Evolutionary conservation across 352 stramenopile species (phyloP), one percentile per base, ranked within the genome.

Genomic region (Globisporangium irregulare): DNA sequence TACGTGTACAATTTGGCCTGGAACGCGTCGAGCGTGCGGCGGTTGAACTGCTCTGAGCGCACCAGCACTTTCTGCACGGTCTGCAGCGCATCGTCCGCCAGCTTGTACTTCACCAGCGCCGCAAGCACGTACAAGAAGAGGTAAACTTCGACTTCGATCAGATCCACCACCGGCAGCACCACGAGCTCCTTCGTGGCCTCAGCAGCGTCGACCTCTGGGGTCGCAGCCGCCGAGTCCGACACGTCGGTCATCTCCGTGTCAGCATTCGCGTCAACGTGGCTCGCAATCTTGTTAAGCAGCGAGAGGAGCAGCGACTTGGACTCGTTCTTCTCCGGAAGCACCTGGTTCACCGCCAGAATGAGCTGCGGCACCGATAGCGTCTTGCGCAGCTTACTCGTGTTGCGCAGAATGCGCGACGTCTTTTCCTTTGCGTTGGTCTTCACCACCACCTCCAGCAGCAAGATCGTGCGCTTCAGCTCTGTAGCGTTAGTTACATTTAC

Each of bases 131-230:
- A 92, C 51, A 93, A 61, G 64, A 86, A 92, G 24, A 97, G 70
- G 64, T 95, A 96, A 12, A 95, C 82, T 41, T 95, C 87, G 64
- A 96, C 86, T 70, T 97, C 90, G 67, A 95, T 85, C 27, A 93
- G 72, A 50, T 94, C 85, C 24, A 91, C 71, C 29, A 82, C 71
- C 29, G 81, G 84, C 36, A 90, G 68, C 61, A 82, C 66, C 9
- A 58, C 53, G 53, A 65, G 38, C 8, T 76, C 70, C 18, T 71
- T 36, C 50, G 56, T 55, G 5, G 43, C 3, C 64, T 50, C 15
- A 56, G 27, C 69, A 54, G 70, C 32, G 59, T 58, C 43, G 25
- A 57, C 38, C 15, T 83, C 75, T 55, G 27, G 27, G 32, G 34
- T 41, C 10, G 3, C 4, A 53, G 43, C 6, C 18, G 18, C 18